phyloP scores from a whole-genome alignment of 306 rosid species.

The Dicorynia guianensis region DNA sequence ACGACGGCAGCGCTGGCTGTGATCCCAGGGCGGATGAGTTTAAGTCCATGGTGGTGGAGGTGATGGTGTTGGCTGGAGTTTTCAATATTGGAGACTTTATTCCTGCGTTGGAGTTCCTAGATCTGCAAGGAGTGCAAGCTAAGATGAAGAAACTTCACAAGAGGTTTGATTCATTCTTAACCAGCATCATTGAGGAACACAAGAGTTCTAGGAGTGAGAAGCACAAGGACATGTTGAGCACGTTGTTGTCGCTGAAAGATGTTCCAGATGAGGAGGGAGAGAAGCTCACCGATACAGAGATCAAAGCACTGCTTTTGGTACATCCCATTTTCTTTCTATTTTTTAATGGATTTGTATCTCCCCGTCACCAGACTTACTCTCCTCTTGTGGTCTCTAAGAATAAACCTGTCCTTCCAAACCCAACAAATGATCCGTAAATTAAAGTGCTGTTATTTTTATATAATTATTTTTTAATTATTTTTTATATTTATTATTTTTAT shows the following conservation, averaged over 20 bases:
- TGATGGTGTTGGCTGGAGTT: constrained; percentile 73
- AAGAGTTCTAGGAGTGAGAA: constrained; percentile 29
- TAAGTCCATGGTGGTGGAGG: constrained; percentile 72
- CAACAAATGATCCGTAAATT: no score
- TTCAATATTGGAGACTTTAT: constrained; percentile 77
- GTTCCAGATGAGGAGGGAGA: constrained; percentile 42
- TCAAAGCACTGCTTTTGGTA: constrained; percentile 82
- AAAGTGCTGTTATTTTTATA: no score
- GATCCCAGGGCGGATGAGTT: constrained; percentile 70
- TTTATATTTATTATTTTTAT: no score
- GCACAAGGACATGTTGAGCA: constrained; percentile 61
- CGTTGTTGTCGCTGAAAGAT: constrained; percentile 58
- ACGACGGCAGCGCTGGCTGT: constrained; percentile 47
- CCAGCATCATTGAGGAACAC: constrained; percentile 63
- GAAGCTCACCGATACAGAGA: constrained; percentile 62
- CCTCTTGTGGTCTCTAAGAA: no score
- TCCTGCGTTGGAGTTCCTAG: constrained; percentile 69
- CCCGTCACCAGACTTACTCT: no score
- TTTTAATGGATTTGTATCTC: no score
- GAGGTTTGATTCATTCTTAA: constrained; percentile 68
- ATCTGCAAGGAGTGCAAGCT: constrained; percentile 64
- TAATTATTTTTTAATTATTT: no score
- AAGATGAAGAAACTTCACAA: constrained; percentile 71
- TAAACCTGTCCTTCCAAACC: no score
- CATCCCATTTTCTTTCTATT: no score